Percentiles rank a stretch among this genome's conserved stretches.
phyloP scores from a whole-genome alignment of 306 rosid genomes.

The Psophocarpus tetragonolobus region DNA sequence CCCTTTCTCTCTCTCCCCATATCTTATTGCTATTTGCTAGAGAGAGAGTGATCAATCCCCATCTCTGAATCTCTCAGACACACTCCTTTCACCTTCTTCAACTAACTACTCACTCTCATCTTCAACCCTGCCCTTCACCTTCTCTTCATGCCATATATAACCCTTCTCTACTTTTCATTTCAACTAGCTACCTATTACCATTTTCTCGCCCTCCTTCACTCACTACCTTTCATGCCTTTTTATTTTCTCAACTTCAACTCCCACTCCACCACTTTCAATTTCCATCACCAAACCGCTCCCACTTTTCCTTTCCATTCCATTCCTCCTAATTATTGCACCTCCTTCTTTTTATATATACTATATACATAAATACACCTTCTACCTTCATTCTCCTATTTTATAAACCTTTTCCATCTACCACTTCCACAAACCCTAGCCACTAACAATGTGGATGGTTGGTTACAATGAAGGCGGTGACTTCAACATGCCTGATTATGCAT shows the following conservation, averaged over 20 bases:
- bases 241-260: constrained; percentile 24
- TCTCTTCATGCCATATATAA: constrained; percentile 44
- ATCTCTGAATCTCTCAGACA: constrained; percentile 59
- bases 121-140: neutral
- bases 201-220: constrained; percentile 8
- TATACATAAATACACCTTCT: no score
- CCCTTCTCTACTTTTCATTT: constrained; percentile 30
- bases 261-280: constrained; percentile 6
- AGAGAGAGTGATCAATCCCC: constrained; percentile 58
- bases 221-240: neutral
- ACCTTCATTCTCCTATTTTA: neutral
- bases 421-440: constrained; percentile 27
- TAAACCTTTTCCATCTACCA: constrained; percentile 5
- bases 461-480: constrained; percentile 65
- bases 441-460: constrained; percentile 82
- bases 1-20: neutral
- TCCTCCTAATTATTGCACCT: constrained; percentile 1
- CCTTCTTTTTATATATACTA: neutral
- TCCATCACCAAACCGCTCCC: neutral
- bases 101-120: constrained; percentile 36
- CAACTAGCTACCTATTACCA: constrained; percentile 28
- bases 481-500: constrained; percentile 61
- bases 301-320: constrained; percentile 18
- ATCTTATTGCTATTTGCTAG: neutral
- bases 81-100: constrained; percentile 25